Base-by-base conservation (phyloP, 805 yeast species). In the Yamadazyma scolyti region DNA sequence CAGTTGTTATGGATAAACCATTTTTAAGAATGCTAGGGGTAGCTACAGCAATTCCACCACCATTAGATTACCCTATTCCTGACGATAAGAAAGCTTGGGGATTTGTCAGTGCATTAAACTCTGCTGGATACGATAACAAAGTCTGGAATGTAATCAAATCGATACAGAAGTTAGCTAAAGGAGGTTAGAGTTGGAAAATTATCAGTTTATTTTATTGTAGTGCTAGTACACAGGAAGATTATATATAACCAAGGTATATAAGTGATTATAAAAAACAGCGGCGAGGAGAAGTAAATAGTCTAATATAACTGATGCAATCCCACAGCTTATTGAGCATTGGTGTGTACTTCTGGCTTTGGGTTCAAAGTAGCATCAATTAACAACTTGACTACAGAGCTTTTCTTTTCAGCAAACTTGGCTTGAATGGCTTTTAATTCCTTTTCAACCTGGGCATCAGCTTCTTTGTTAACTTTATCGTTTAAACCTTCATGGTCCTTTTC, bases 1-100 rank as follows among this genome's bases (percentile, higher is more conserved):
- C 94, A 25, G 75, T 93, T 3, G 88, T 96, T 38, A 82, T 75
- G 65, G 97, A 93, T 61, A 78, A 75, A 42, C 73, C 82, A 27
- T 79, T 90, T 15, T 75, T 86, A 44, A 42, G 71, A 34, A 46
- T 56, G 23, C 39, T 65, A 10, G 71, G 72, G 4, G 68, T 93
- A 9, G 77, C 88, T 5, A 84, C 95, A 2, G 69, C 76, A 28
- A 88, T 93, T 23, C 99, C 99, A 2, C 75, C 77, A 22, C 87
- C 90, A 2, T 62, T 93, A 29, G 97, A 93, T 56, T 93, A 93
- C 51, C 99, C 99, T 2, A 84, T 93, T 42, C 70, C 73, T 19
- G 80, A 82, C 44, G 84, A 80, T 41, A 72, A 76, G 44, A 81
- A 72, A 44, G 96, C 97, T 1, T 90, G 97, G 97, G 70, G 68